These are phyloP conservation scores for Pneumocystis wakefieldiae DNA, from an alignment of 1,139 yeast species.

Conservation along the genomic window DNA sequence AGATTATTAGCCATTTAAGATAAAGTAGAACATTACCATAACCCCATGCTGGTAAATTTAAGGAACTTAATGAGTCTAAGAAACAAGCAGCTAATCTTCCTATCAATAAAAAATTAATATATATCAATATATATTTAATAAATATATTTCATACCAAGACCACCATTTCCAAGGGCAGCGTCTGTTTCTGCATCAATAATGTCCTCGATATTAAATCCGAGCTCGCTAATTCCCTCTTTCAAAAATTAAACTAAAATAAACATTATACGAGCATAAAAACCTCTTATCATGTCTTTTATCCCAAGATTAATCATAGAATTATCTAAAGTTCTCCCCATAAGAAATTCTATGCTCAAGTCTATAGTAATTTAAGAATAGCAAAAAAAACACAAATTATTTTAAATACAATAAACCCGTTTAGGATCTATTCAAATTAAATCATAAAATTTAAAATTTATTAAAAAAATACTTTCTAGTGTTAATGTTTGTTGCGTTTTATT, in stretches of 20 bases:
- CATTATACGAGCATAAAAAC: constrained; percentile 18
- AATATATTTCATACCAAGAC: constrained; percentile 34
- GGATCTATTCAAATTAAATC: constrained; percentile 33
- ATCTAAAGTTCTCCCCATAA: constrained; percentile 93
- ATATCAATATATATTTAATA: not conserved
- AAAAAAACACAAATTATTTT: not conserved
- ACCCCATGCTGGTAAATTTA: constrained; percentile 91
- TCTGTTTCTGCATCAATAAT: constrained; percentile 77
- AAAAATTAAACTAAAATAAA: not conserved
- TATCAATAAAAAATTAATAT: not conserved
- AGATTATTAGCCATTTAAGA: not conserved
- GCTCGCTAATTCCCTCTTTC: constrained; percentile 43
- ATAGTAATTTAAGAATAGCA: not conserved
- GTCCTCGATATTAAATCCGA: constrained; percentile 83
- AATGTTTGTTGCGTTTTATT: constrained; percentile 84
- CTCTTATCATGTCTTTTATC: constrained; percentile 32
- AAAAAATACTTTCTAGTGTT: constrained; percentile 35
- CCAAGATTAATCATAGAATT: constrained; percentile 76
- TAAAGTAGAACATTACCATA: constrained; percentile 48
- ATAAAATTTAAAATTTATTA: not conserved
- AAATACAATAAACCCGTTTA: constrained; percentile 63
- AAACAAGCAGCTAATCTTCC: constrained; percentile 88
- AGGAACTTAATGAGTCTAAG: constrained; percentile 74
- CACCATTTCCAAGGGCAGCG: constrained; percentile 92
- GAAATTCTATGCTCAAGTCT: constrained; percentile 58